Evolutionary conservation across 2,329 filamentous ascomycete genomes (phyloP).

Genomic region (Clarireedia homoeocarpa): DNA sequence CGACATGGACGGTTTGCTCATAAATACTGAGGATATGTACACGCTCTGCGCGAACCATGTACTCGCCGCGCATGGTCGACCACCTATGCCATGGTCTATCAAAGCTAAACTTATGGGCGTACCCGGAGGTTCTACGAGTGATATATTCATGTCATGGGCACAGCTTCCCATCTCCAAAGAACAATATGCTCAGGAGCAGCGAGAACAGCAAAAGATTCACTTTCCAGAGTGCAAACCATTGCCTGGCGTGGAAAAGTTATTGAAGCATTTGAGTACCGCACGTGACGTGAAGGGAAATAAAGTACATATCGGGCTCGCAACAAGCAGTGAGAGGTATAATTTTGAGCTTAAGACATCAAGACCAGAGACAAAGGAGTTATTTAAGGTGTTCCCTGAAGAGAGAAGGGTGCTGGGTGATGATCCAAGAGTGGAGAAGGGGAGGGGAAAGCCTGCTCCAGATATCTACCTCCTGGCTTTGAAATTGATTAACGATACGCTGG

Average conservation of each 20-base stretch:
- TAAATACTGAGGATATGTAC: slow-evolving; percentile 92
- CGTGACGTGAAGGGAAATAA: slow-evolving; percentile 30
- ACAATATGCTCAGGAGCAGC: slow-evolving; percentile 54
- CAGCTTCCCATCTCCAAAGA: slow-evolving; percentile 68
- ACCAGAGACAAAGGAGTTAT: slow-evolving; percentile 36
- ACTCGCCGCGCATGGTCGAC: slow-evolving; percentile 65
- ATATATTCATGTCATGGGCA: slow-evolving; percentile 74
- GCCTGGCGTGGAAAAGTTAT: slow-evolving; percentile 65
- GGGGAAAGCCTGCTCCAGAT: slow-evolving; percentile 92
- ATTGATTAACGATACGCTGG: slow-evolving; percentile 71
- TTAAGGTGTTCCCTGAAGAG: slow-evolving; percentile 58
- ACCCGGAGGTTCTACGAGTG: slow-evolving; percentile 34
- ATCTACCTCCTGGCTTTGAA: slow-evolving; percentile 85
- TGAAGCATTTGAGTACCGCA: slow-evolving; percentile 44
- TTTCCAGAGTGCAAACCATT: slow-evolving; percentile 73
- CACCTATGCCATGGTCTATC: slow-evolving; percentile 80
- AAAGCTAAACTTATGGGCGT: slow-evolving; percentile 66
- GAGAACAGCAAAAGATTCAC: slow-evolving; percentile 56
- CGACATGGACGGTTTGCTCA: slow-evolving; percentile 95
- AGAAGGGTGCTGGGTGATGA: slow-evolving; percentile 84
- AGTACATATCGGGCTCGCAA: slow-evolving; percentile 70
- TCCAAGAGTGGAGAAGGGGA: slow-evolving; percentile 60
- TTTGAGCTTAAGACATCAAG: slow-evolving; percentile 40
- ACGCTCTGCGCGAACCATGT: slow-evolving; percentile 76
- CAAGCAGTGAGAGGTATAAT: slow-evolving; percentile 50